A percentile compares a stretch with the other conserved stretches of the same genome.
These are phyloP conservation scores for Erodium trifolium DNA, from an alignment of 441 rosid genomes.

Conservation along the genomic window DNA sequence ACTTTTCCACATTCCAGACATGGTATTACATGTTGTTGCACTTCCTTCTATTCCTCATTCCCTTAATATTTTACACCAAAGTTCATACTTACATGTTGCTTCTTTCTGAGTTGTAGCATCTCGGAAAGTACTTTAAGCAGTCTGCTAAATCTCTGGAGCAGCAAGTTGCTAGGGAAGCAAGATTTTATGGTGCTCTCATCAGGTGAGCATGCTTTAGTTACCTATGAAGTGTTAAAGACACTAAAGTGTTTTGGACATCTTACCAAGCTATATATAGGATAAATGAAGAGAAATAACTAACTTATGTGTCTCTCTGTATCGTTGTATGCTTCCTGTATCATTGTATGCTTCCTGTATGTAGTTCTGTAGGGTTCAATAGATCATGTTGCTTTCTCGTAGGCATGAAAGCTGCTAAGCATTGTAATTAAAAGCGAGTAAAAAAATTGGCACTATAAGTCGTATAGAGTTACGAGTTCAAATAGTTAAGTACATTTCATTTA, in stretches of 20 bases:
- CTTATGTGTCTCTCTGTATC: neutral
- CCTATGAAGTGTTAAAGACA: conserved; percentile 7
- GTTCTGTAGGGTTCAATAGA: neutral
- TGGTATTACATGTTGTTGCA: neutral
- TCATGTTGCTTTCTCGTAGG: conserved; percentile 7
- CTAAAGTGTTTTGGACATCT: neutral
- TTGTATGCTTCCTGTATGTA: neutral
- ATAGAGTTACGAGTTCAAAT: conserved; percentile 3
- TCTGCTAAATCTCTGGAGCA: conserved; percentile 82
- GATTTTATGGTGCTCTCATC: conserved; percentile 92
- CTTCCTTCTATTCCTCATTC: conserved; percentile 7
- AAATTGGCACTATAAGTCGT: neutral
- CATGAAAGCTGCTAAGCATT: neutral
- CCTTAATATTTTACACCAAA: conserved; percentile 12
- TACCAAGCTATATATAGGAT: neutral
- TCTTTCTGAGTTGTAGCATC: conserved; percentile 46
- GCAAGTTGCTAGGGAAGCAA: conserved; percentile 75
- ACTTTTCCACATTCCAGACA: neutral
- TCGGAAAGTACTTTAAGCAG: conserved; percentile 90
- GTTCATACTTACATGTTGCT: conserved; percentile 13
- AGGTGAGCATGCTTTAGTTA: conserved; percentile 36
- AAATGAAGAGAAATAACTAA: neutral
- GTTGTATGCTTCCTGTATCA: neutral
- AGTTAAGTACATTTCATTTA: conserved; percentile 3
- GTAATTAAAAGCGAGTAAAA: conserved; percentile 3